Percentiles rank a stretch among this genome's conserved stretches.
phyloP scores from a whole-genome alignment of 2,329 filamentous ascomycete species.

The Pseudogymnoascus sp. region DNA sequence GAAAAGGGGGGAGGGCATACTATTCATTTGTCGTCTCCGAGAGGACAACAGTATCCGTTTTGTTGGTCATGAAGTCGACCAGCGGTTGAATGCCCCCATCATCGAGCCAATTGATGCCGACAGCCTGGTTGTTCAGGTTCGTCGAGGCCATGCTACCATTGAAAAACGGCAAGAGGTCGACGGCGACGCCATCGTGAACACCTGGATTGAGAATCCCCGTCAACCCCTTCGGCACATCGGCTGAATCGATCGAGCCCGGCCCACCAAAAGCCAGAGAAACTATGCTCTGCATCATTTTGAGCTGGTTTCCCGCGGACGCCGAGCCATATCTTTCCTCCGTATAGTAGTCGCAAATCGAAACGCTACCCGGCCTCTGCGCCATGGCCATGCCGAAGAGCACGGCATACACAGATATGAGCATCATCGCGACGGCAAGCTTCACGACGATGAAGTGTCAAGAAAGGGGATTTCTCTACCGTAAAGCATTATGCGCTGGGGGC shows the following conservation, averaged over 20 bases:
- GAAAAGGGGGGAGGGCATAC: slow-evolving; percentile 15
- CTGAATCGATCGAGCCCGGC: slow-evolving; percentile 14
- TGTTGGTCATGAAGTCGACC: slow-evolving; percentile 20
- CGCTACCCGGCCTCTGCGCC: slow-evolving; percentile 23
- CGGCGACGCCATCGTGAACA: slow-evolving; percentile 15
- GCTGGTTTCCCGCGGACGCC: slow-evolving; percentile 22
- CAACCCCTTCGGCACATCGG: slow-evolving; percentile 10
- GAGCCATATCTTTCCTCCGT: slow-evolving; percentile 20
- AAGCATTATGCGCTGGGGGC: not conserved
- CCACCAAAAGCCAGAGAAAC: slow-evolving; percentile 27
- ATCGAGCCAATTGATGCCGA: slow-evolving; percentile 26
- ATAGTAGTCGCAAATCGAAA: slow-evolving; percentile 28
- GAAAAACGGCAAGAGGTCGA: slow-evolving; percentile 27
- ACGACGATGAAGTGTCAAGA: not conserved
- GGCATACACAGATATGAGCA: not conserved
- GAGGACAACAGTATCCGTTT: slow-evolving; percentile 18
- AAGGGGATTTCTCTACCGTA: not conserved
- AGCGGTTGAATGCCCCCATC: slow-evolving; percentile 25
- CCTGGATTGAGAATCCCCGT: slow-evolving; percentile 27
- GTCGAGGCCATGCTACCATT: slow-evolving; percentile 24
- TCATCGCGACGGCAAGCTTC: not conserved
- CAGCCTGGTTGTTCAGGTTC: slow-evolving; percentile 24
- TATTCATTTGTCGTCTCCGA: slow-evolving; percentile 24
- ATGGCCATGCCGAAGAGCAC: slow-evolving; percentile 9
- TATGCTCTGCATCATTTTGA: slow-evolving; percentile 25